Base-by-base conservation (phyloP, 768 basidiomycete species). In the Lentinula detonsa region DNA sequence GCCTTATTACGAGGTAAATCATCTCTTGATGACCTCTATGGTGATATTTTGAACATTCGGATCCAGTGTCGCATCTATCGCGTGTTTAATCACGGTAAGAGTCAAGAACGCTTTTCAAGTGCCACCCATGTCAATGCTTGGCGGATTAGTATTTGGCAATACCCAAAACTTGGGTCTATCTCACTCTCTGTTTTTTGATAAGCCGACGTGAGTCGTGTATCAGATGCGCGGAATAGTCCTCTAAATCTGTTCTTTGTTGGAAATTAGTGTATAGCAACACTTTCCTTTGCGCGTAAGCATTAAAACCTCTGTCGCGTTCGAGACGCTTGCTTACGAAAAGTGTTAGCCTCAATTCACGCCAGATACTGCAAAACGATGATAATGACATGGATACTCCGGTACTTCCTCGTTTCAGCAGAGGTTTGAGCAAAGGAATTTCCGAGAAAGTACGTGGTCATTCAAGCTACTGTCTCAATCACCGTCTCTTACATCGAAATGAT, bases 161-260 rank as follows among this genome's bases (percentile, higher is more conserved):
- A n/a, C 71, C 71, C 3, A 65, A 61, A 28, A 71, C 69, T 23
- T 74, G 73, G 73, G 70, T 73, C 3, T 74, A 74, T 60, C 65
- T 71, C 33, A 72, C 70, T 15, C 65, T 74, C 9, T 73, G 72
- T 62, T 73, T 74, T 62, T 42, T 72, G 40, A 69, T 73, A 37
- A 73, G 70, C 60, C 69, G 71, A 28, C 65, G 72, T 73, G 59
- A 59, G 71, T 67, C 21, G 16, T 48, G 35, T 10, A 48, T 54
- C 11, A 39, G 40, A 8, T 31, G 39, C 21, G 15, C 33, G 13
- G 40, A 9, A 6, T 39, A 45, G 33, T 39, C 18, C 2, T 23
- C 21, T 9, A 18, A 10, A 62, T 21, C 39, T 10, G 46, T 7
- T 16, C 9, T 37, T 18, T 15, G 23, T 4, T 40, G 5, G 9